These are phyloP conservation scores for Aspergillus fumigatiaffinis DNA, from an alignment of 2,329 filamentous ascomycete species.

Conservation along the genomic window DNA sequence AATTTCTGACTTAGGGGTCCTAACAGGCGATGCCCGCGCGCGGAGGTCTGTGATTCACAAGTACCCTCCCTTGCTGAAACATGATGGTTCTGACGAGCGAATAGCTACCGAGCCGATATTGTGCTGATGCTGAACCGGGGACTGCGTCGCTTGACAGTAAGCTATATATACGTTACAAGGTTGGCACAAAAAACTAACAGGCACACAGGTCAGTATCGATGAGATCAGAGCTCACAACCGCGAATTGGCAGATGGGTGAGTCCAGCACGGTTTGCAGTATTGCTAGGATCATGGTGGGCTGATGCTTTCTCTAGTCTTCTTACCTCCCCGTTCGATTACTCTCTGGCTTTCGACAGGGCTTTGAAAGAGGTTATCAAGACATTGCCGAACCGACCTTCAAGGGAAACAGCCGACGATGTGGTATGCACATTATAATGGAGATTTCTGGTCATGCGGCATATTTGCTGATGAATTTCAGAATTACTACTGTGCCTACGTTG, in stretches of 20 bases:
- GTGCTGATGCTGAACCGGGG: slow-evolving; percentile 67
- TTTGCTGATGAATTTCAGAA: slow-evolving; percentile 20
- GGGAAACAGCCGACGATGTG: slow-evolving; percentile 72
- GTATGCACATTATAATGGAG: slow-evolving; percentile 36
- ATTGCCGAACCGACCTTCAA: slow-evolving; percentile 68
- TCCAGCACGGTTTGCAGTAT: not conserved
- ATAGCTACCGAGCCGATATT: slow-evolving; percentile 86
- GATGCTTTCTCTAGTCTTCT: slow-evolving; percentile 54
- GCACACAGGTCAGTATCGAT: slow-evolving; percentile 67
- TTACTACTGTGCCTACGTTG: slow-evolving; percentile 97
- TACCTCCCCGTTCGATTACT: slow-evolving; percentile 81
- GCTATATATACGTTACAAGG: slow-evolving; percentile 12
- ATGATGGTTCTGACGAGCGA: slow-evolving; percentile 22
- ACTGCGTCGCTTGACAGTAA: slow-evolving; percentile 53
- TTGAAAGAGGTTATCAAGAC: slow-evolving; percentile 84
- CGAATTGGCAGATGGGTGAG: slow-evolving; percentile 68
- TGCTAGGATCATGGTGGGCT: slow-evolving; percentile 5
- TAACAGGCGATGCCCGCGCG: slow-evolving; percentile 53
- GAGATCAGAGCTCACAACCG: slow-evolving; percentile 84
- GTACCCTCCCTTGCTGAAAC: slow-evolving; percentile 1
- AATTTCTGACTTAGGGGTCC: slow-evolving; percentile 12
- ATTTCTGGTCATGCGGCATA: not conserved
- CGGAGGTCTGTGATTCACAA: slow-evolving; percentile 43
- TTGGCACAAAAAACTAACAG: slow-evolving; percentile 10
- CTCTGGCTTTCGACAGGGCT: slow-evolving; percentile 81